Conservation (phyloP, 2,329 filamentous ascomycete genomes). For the Alternaria sp. region DNA sequence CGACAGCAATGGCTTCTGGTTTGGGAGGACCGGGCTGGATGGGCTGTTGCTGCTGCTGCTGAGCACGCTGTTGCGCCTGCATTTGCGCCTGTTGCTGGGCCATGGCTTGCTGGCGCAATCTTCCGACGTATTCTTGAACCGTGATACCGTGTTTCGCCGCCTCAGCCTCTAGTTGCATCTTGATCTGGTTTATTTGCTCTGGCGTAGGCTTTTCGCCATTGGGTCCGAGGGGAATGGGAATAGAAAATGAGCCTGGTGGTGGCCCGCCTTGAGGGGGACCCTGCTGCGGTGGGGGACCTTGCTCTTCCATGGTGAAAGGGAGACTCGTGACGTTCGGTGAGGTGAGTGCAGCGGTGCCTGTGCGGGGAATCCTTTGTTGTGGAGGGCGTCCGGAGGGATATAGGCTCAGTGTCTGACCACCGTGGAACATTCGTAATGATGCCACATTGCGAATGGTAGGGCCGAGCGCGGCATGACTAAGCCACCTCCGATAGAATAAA, state of each 20-base stretch:
- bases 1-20: slow-evolving; percentile 85
- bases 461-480: slow-evolving; percentile 9
- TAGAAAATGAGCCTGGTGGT: slow-evolving; percentile 25
- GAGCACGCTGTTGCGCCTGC: slow-evolving; percentile 29
- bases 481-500: slow-evolving; percentile 3
- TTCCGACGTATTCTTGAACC: slow-evolving; percentile 79
- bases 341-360: neutral
- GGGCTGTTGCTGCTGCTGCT: slow-evolving; percentile 61
- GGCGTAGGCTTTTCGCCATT: slow-evolving; percentile 68
- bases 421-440: slow-evolving; percentile 17
- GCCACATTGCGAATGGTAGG: slow-evolving; percentile 14
- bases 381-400: neutral
- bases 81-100: slow-evolving; percentile 58
- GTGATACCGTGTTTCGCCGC: slow-evolving; percentile 85
- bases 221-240: slow-evolving; percentile 33
- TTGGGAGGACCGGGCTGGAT: slow-evolving; percentile 83
- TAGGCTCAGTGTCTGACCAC: slow-evolving; percentile 3
- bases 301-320: slow-evolving; percentile 25
- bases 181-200: slow-evolving; percentile 85
- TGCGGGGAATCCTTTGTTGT: neutral
- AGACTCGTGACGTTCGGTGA: slow-evolving; percentile 2
- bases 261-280: slow-evolving; percentile 15
- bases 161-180: slow-evolving; percentile 80
- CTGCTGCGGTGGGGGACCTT: slow-evolving; percentile 22
- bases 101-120: slow-evolving; percentile 60